Percentiles rank a stretch among this genome's conserved stretches.
Evolutionary conservation across 2,329 filamentous ascomycete genomes (phyloP).

Genomic region (Colletotrichum cereale): DNA sequence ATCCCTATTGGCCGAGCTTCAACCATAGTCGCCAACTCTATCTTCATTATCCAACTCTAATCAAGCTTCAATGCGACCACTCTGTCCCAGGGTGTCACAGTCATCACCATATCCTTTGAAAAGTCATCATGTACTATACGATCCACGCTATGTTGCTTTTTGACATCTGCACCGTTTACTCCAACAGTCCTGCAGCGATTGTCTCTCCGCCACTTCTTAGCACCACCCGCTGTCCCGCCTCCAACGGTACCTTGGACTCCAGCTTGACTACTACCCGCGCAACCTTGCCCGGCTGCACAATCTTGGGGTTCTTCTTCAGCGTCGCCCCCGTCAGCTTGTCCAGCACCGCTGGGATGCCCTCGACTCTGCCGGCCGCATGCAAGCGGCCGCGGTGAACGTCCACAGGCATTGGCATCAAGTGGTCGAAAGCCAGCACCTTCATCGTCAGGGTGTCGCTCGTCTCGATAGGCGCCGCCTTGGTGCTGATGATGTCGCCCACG

Average conservation of each 20-base stretch:
- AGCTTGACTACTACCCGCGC: conserved; percentile 83
- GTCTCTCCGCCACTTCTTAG: conserved; percentile 85
- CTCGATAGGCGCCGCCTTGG: conserved; percentile 73
- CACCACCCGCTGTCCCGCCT: conserved; percentile 83
- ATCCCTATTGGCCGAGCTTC: conserved; percentile 19
- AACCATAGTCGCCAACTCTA: conserved; percentile 27
- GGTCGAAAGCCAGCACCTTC: conserved; percentile 90
- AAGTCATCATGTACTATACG: background rate
- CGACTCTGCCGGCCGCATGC: conserved; percentile 81
- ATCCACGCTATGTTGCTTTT: conserved; percentile 21
- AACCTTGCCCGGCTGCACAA: conserved; percentile 83
- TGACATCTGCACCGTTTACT: conserved; percentile 58
- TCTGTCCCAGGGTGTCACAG: background rate
- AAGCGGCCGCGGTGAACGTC: conserved; percentile 90
- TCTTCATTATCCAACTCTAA: conserved; percentile 35
- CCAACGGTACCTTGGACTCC: conserved; percentile 80
- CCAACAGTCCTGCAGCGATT: conserved; percentile 87
- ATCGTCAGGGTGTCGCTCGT: conserved; percentile 81
- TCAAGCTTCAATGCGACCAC: conserved; percentile 23
- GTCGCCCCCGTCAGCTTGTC: conserved; percentile 84
- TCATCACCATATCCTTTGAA: background rate
- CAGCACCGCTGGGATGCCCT: conserved; percentile 77
- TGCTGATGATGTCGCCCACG: conserved; percentile 89
- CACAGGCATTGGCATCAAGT: conserved; percentile 87
- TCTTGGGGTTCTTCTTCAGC: conserved; percentile 84